Base-by-base conservation (phyloP, 2,329 filamentous ascomycete genomes). In the Stemphylium lycopersici region DNA sequence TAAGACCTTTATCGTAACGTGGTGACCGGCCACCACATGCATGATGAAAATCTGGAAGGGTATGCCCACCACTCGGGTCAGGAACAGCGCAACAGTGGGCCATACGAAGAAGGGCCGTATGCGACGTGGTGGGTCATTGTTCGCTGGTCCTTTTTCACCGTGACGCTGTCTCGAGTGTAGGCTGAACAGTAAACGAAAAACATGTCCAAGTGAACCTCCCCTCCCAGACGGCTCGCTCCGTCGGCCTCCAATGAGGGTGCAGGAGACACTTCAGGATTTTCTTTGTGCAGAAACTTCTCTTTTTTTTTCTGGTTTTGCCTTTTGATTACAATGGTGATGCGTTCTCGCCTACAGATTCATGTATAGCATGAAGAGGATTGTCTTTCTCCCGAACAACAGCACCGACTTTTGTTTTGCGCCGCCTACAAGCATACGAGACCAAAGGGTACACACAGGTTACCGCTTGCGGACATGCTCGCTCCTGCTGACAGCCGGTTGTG, bases 1-100 rank as follows among this genome's bases (percentile, higher is more conserved):
- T 63, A 68, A 62, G 56, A 34, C 22, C 48, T 53, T 59, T 66
- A 65, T 66, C 60, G 60, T 56, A 63, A 59, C 59, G 58, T 67
- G 58, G 57, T 44, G 44, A 32, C 42, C 12, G 32, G 50, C 46
- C 54, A 41, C 48, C 52, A 52, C 54, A 57, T 63, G 63, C 65
- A 62, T 32, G 40, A 47, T 53, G 55, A 63, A 63, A 65, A 62
- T 54, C 58, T 61, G 20, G 48, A 48, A 50, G 32, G 26, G 34
- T 32, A 43, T 34, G 29, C 45, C 61, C 53, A 42, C 65, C 61
- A 62, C 39, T 61, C 52, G 34, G 45, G 26, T 40, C 47, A 56
- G 38, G 40, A 33, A 32, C 44, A 53, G 36, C 20, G n/a, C 18
- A 29, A 31, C 39, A 51, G 51, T 51, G 43, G 45, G 43, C 55